Base-by-base conservation (phyloP, 148 eudicot species). In the Rhododendron vialii region DNA sequence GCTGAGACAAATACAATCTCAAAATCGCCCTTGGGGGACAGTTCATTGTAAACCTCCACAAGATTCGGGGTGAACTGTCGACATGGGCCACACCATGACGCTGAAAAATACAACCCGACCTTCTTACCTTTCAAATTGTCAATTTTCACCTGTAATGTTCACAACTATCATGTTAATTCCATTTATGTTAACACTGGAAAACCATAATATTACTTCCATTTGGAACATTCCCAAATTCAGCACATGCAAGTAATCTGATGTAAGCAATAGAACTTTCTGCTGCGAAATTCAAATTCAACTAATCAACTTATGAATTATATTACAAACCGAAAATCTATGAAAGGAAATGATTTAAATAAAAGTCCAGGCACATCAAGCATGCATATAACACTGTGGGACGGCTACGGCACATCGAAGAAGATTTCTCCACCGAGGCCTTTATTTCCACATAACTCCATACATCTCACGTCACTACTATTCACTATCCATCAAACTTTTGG, bases 11-110 rank as follows among this genome's bases (percentile, higher is more conserved):
- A 86, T 18, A 86, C 73, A 51, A 86, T 33, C 73, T 86, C 88
- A 53, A 86, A 86, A 30, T 86, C 85, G 22, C 82, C 85, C n/a
- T 86, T 75, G 3, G 76, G 26, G n/a, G 63, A 59, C 71, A 86
- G 61, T 65, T 82, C 85, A 22, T 75, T 83, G 51, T 86, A 86
- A 26, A 82, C 61, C n/a, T 82, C 77, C 38, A 61, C 82, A 33
- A 86, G 75, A 86, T 20, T 82, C 3, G 85, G 88, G 57, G 88
- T 86, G 76, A 86, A 86, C 47, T 30, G 51, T 30, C 20, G 85
- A 76, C 88, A 86, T 26, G 88, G 88, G 14, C 88, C 88, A 47
- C 88, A 86, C 88, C 88, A 86, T 48, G 88, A 86, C 4, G 76
- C 88, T 22, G 88, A 86, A 33, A 86, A 86, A 82, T 86, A 86